Evolutionary conservation across 305 asterid species (phyloP), one percentile per base, ranked within the genome.

Genomic region (Solanum hybrid): DNA sequence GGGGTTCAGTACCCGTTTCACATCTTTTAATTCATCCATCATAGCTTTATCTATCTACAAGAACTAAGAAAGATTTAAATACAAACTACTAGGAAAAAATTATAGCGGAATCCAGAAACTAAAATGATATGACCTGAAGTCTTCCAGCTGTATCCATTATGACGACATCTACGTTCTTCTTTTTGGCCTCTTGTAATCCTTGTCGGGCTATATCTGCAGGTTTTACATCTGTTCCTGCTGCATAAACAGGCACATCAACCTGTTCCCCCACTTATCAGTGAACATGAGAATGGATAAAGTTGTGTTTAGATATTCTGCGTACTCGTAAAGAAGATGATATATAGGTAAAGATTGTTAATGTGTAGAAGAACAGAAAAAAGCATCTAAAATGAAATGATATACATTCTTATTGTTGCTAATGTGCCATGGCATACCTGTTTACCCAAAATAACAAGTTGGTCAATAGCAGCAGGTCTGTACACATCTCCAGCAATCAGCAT

Each of bases 111-210:
- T 83, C 73, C 89, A 91, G 10, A 42, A 86, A 90, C 89, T 79
- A 90, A 33, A 42, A 82, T 84, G 69, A 89, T 89, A 88, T 93
- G 89, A 95, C 99, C 97, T 97, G 99, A 94, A 96, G 97, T 92
- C 99, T 94, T 93, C 99, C 99, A 87, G 99, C 99, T 89, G 99
- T 97, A 93, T 97, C 99, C 99, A 97, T 97, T 90, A 97, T 97
- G 93, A 97, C 98, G 90, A 97, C 98, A 91, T 97, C 98, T 76
- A 97, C 94, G 67, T 95, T 96, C 92, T 94, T 95, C 90, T 92
- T 95, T 93, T 90, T 94, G 90, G 99, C 99, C 94, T 96, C 99
- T 88, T 90, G 93, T 91, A 97, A 93, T 89, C 99, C 99, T 92
- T 93, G 97, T 92, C 93, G 93, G 92, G 99, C 99, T 94, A 97